These are phyloP conservation scores for Chrysosporium queenslandicum DNA, from an alignment of 2,329 filamentous ascomycete species.

Conservation along the genomic window DNA sequence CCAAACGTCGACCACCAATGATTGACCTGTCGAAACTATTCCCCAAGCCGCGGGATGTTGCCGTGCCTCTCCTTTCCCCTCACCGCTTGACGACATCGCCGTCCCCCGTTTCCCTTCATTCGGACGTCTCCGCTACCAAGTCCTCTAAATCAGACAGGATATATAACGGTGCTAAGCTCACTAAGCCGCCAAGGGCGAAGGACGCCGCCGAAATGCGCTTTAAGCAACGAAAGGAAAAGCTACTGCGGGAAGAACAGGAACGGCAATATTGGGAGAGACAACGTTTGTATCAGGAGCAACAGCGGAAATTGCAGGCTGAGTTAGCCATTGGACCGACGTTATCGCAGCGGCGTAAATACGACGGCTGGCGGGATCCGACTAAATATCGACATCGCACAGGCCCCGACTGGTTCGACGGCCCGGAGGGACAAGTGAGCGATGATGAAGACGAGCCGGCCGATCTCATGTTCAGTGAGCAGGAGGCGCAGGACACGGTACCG, in stretches of 20 bases:
- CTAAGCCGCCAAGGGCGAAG: slow-evolving; percentile 20
- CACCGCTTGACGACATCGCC: slow-evolving; percentile 35
- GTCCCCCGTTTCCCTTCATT: slow-evolving; percentile 29
- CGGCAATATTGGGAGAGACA: slow-evolving; percentile 5
- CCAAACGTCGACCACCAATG: slow-evolving; percentile 31
- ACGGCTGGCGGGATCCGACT: slow-evolving; percentile 13
- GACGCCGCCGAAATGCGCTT: slow-evolving; percentile 20
- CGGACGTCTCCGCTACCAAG: slow-evolving; percentile 25
- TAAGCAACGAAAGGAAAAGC: slow-evolving; percentile 12
- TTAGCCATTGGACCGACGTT: not conserved
- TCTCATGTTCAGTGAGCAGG: not conserved
- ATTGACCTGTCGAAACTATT: slow-evolving; percentile 37
- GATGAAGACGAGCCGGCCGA: slow-evolving; percentile 21
- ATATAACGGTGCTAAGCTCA: slow-evolving; percentile 22
- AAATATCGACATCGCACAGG: slow-evolving; percentile 10
- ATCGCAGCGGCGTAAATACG: slow-evolving; percentile 13
- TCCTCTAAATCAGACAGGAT: slow-evolving; percentile 17
- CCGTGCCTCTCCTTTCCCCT: slow-evolving; percentile 33
- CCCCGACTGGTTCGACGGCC: slow-evolving; percentile 29
- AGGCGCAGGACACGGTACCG: slow-evolving; percentile 7
- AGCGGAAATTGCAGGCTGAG: not conserved
- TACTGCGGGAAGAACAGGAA: slow-evolving; percentile 10
- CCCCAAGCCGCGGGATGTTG: slow-evolving; percentile 30
- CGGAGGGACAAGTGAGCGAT: slow-evolving; percentile 25
- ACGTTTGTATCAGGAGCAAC: not conserved